Base-by-base conservation (phyloP, 345 rosid species). In the Aquilaria yunnanensis region DNA sequence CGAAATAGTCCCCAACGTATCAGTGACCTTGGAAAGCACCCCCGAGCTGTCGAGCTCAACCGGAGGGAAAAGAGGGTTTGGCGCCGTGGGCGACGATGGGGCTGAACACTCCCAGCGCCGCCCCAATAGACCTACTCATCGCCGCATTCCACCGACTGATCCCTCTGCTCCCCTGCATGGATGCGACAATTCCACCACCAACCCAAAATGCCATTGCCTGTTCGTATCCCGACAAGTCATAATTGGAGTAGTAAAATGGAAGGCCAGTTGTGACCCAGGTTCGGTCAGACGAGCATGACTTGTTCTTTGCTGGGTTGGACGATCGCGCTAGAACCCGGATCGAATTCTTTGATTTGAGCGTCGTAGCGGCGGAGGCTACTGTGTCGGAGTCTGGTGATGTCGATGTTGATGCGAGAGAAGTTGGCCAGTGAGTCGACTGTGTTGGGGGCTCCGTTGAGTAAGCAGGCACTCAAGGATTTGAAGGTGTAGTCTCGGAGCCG, bases 351-450 rank as follows among this genome's bases (percentile, higher is more conserved):
- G 12, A 94, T 65, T 55, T 67, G 81, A 4, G 96, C 95, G 0
- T 97, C 99, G 54, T 94, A 90, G 70, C 96, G 70, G 32, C 81
- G 68, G n/a, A 90, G 82, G 66, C 99, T 94, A 45, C 99, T 96
- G 47, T 97, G 88, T 62, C 99, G 80, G 63, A 81, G 85, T 77
- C 82, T 86, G 32, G 68, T 89, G 0, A 84, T 73, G 56, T 85
- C 78, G 12, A 80, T 87, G 47, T 71, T 65, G 69, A 88, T 85
- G 60, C 92, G 89, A 0, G 99, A 88, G 71, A 94, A 80, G 51
- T 83, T 90, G 29, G 82, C 78, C 2, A 96, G 97, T 52, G 88
- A 77, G 12, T 73, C 32, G 14, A 88, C 80, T 12, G 79, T 51
- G 51, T 85, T 90, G 10, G 81, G 13, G 16, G 41, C 69, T 9